Conservation (phyloP, 345 rosid genomes). For the Salix viminalis region DNA sequence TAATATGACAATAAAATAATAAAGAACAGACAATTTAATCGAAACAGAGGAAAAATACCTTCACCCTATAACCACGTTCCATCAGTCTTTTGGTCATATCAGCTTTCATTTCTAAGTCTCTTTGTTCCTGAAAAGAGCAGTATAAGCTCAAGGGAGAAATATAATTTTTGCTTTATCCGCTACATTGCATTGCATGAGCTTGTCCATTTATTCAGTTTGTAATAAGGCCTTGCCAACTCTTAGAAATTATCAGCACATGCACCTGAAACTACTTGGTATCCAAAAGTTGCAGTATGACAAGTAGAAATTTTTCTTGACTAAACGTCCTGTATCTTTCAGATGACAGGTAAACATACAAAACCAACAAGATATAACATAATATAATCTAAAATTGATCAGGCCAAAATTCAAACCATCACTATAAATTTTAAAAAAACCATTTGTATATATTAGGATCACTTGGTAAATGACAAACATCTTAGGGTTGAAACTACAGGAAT, state of each 20-base stretch:
- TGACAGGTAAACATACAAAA: too few species aligned
- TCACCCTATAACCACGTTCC: conserved; percentile 84
- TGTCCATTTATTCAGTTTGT: not conserved
- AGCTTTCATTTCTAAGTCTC: conserved; percentile 75
- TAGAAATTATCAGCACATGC: too few species aligned
- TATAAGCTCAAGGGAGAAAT: conserved; percentile 4
- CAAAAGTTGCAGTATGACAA: not conserved
- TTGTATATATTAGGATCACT: too few species aligned
- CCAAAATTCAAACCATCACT: too few species aligned
- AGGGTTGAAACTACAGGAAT: too few species aligned
- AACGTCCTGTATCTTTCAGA: not conserved
- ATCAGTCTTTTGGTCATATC: conserved; percentile 52
- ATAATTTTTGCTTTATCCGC: not conserved
- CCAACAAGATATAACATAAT: not conserved
- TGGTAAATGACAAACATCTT: too few species aligned
- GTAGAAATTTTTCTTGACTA: not conserved
- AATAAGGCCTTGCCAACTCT: too few species aligned
- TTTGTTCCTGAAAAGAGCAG: conserved; percentile 55
- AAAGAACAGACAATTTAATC: not conserved
- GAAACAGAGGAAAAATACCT: conserved; percentile 42
- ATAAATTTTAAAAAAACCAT: too few species aligned
- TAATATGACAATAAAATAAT: not conserved
- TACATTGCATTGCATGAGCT: not conserved
- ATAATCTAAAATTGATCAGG: too few species aligned
- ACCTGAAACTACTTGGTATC: not conserved